Evolutionary conservation across 148 eudicot genomes (phyloP), one percentile per base, ranked within the genome.

Genomic region (Polygonum aviculare): DNA sequence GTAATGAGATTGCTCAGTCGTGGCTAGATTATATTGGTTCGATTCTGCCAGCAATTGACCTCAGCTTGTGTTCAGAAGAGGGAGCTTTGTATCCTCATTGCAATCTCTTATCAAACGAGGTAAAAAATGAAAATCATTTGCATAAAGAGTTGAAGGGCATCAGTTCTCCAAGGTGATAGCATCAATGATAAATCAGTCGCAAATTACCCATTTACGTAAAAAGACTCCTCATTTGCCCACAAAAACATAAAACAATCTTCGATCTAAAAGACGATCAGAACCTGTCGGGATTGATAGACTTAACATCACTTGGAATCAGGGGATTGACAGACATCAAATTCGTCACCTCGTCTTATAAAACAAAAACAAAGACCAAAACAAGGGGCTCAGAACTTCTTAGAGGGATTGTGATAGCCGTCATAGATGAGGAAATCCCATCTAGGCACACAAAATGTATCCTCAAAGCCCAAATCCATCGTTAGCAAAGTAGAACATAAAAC

Each of bases 281-380:
- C 72, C 72, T 36, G 41, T 67, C 44, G 72, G 72, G 41, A 60
- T 67, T 35, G 45, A 67, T 35, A 67, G 8, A 67, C 1, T 1
- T 67, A 14, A 36, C 72, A 67, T 67, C 72, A 67, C 44, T 14
- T 15, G 12, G 0, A 67, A 67, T 67, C 72, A 67, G 72, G 72
- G 72, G 72, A 67, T 67, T 67, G 72, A 67, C 72, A 67, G 72
- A 67, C 44, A 67, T 67, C 72, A 36, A 35, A 36, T 31, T 67
- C 72, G 9, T 67, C 72, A 35, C 41, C 5, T 67, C 72, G 72
- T 67, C 72, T 35, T 2, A 2, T 1, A 7, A 38, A 67, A 14
- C 12, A 10, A 10, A 60, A 12, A 10, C 15, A 11, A 10, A 1
- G 7, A 16, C 15, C 7, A 36, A 67, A 12, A 15, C 1, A 33